Base-by-base conservation (phyloP, 176 grass and related monocot species). In the Oryza longistaminata region DNA sequence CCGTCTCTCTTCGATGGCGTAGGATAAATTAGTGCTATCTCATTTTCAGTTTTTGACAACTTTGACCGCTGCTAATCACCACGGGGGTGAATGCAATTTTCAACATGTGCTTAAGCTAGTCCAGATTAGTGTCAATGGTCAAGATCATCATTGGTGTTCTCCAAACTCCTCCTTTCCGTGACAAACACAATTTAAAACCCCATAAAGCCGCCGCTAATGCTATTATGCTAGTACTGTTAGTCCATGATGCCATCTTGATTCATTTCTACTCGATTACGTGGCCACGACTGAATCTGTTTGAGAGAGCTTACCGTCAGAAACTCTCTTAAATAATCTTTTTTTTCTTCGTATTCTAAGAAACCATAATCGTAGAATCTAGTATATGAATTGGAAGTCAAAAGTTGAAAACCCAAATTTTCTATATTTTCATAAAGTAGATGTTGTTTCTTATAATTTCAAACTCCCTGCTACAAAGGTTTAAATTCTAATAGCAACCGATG, bases 201-300 rank as follows among this genome's bases (percentile, higher is more conserved):
- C 42, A 4, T 71, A 82, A 71, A 81, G 67, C 3, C 33, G n/a
- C 3, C 53, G 53, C 53, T 66, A 66, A 79, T 79, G 61, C 9
- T 64, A 25, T 14, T 62, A 24, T 31, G 29, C 29, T 31, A 31
- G 29, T 31, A 31, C 52, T 35, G 25, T 43, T 43, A 16, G 55
- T 26, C 33, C 58, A 79, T 66, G 26, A 29, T 46, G 34, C 29
- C 68, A 42, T 42, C 35, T 39, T 40, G 17, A 40, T 70, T 58
- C 19, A 58, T 58, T 21, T 58, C 16, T 11, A 16, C 33, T 70
- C 29, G 10, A 27, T 76, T 61, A 31, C 13, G 17, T 39, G 5
- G 68, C 29, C 66, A 35, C 8, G 12, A 49, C 39, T 37, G 35
- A 37, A 5, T 5, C 5, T 35, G 34, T 6, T 37, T 37, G 35